phyloP scores from a whole-genome alignment of 495 filamentous ascomycete genomes.

The Articulospora tetracladia region DNA sequence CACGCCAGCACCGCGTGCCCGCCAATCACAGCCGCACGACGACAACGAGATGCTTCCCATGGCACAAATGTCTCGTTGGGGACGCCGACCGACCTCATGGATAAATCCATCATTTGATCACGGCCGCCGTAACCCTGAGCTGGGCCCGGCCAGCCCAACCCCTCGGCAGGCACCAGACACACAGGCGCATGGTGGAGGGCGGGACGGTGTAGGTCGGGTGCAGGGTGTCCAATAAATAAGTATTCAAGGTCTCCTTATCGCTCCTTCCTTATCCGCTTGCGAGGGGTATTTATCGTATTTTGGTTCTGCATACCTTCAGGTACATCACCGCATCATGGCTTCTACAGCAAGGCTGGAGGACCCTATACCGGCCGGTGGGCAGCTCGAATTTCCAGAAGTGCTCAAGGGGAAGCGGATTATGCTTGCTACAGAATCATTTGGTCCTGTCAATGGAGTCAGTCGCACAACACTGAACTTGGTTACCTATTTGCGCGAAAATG shows the following conservation, averaged over 20 bases:
- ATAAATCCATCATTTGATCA: not conserved
- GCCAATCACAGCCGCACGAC: not conserved
- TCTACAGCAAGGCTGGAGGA: not conserved
- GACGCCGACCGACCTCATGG: not conserved
- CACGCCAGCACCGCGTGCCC: not conserved
- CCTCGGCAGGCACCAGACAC: not conserved
- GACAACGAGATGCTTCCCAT: constrained; percentile 1
- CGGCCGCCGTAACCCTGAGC: not conserved
- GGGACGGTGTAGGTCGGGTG: too few relatives aligned
- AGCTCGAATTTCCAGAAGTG: constrained; percentile 39
- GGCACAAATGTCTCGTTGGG: not conserved
- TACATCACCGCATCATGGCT: not conserved
- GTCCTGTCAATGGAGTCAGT: constrained; percentile 63
- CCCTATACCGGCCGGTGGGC: not conserved
- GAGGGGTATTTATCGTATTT: not conserved
- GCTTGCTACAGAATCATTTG: constrained; percentile 60
- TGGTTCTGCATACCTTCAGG: not conserved
- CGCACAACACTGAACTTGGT: constrained; percentile 59
- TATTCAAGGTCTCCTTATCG: not conserved
- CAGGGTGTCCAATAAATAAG: constrained; percentile 1
- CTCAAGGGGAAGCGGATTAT: constrained; percentile 52
- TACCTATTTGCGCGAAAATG: constrained; percentile 53
- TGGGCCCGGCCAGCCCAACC: not conserved
- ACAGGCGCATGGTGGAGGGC: too few relatives aligned
- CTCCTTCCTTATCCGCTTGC: not conserved